Percentiles rank a stretch among this genome's conserved stretches.
phyloP scores from a whole-genome alignment of 2,329 filamentous ascomycete genomes.

The Proliferodiscus dingleyae region DNA sequence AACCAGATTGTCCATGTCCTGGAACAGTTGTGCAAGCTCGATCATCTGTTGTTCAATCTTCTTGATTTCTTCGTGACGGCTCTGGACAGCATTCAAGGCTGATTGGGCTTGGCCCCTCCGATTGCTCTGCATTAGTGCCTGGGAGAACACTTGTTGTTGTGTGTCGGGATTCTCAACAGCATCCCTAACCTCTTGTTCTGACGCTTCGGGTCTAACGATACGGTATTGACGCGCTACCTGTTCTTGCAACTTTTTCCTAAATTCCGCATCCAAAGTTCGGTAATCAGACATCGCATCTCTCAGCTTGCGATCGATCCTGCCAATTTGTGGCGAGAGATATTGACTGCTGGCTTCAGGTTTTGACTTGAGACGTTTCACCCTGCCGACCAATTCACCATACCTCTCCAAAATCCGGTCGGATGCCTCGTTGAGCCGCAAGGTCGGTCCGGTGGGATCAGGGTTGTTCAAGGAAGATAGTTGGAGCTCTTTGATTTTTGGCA shows the following conservation, averaged over 20 bases:
- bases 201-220: conserved; percentile 79
- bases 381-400: conserved; percentile 74
- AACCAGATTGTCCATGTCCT: conserved; percentile 81
- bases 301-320: conserved; percentile 71
- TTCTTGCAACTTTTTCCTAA: conserved; percentile 73
- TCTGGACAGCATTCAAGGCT: conserved; percentile 73
- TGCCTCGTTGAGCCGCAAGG: conserved; percentile 66
- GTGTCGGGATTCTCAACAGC: conserved; percentile 66
- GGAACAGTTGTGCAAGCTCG: conserved; percentile 81
- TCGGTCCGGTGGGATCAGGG: conserved; percentile 63
- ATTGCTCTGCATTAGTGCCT: conserved; percentile 77
- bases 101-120: conserved; percentile 76
- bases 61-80: conserved; percentile 79
- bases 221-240: conserved; percentile 87
- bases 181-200: conserved; percentile 70
- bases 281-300: conserved; percentile 78
- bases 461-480: conserved; percentile 64
- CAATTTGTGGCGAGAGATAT: conserved; percentile 70
- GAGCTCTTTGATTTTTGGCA: conserved; percentile 65
- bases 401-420: conserved; percentile 76
- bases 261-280: conserved; percentile 73
- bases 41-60: conserved; percentile 91
- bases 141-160: conserved; percentile 75
- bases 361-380: conserved; percentile 78
- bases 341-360: conserved; percentile 74